These are phyloP conservation scores for Entelexis sorbosivorans DNA, from an alignment of 1,139 yeast genomes.

Conservation along the genomic window DNA sequence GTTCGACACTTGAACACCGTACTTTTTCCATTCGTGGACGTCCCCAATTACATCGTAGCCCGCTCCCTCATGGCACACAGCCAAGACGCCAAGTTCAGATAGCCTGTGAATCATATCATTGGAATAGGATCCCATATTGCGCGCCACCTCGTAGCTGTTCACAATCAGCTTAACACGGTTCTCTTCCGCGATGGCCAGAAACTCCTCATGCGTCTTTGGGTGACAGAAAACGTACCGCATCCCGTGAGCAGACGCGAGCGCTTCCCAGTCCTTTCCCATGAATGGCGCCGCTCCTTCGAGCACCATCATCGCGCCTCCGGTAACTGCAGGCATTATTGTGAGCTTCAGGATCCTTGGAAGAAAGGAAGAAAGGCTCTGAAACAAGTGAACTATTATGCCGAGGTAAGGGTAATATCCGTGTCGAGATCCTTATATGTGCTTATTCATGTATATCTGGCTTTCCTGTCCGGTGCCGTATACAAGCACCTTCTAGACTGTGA, in stretches of 20 bases:
- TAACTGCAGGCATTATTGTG: background rate
- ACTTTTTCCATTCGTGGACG: constrained; percentile 38
- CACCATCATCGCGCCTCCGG: constrained; percentile 6
- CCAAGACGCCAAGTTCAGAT: constrained; percentile 36
- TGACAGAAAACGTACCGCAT: constrained; percentile 8
- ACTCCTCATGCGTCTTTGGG: constrained; percentile 18
- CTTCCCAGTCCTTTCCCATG: constrained; percentile 11
- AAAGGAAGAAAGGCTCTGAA: too few species aligned
- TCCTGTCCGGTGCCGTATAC: too few species aligned
- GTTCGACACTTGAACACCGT: constrained; percentile 55
- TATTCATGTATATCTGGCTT: too few species aligned
- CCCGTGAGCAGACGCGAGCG: constrained; percentile 11
- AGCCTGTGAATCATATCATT: constrained; percentile 40
- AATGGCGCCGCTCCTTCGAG: constrained; percentile 9
- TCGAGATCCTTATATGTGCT: too few species aligned
- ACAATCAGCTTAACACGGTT: constrained; percentile 19
- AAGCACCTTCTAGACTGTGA: too few species aligned
- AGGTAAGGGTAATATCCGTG: too few species aligned
- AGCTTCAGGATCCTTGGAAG: too few species aligned
- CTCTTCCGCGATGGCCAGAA: constrained; percentile 13
- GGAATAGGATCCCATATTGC: constrained; percentile 43
- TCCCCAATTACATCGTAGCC: constrained; percentile 59
- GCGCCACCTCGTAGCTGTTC: constrained; percentile 21
- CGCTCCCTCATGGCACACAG: constrained; percentile 54
- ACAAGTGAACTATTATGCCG: too few species aligned